Conservation (phyloP, 495 filamentous ascomycete species). For the Neurospora sp. region DNA sequence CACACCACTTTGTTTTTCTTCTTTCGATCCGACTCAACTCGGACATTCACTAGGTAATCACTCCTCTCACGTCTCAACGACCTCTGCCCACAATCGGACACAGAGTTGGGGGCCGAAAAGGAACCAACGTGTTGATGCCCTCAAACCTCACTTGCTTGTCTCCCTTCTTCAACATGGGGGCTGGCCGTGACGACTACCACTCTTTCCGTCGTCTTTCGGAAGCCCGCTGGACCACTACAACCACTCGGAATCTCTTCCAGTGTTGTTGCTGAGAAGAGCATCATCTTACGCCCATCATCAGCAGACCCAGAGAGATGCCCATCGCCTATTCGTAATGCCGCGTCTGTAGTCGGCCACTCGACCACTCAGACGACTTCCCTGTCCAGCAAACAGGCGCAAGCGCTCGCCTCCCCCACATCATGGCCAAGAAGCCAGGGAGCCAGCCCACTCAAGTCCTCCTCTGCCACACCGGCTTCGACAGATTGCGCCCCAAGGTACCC, state of each 20-base stretch:
- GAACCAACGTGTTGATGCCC: neutral
- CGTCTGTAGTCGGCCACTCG: neutral
- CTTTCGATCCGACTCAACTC: neutral
- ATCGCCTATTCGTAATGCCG: neutral
- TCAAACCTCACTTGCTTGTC: neutral
- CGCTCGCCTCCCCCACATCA: conserved; percentile 17
- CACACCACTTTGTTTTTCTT: neutral
- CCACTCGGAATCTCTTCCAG: neutral
- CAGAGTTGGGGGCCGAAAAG: conserved; percentile 7
- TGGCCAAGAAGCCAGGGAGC: neutral
- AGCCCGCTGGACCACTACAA: neutral
- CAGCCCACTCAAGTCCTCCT: neutral
- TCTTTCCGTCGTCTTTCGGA: neutral
- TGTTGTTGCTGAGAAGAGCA: neutral
- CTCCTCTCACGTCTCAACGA: neutral
- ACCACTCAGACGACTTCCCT: conserved; percentile 2
- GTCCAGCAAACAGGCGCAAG: conserved; percentile 11
- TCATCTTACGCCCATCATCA: neutral
- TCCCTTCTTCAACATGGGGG: neutral
- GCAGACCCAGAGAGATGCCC: neutral
- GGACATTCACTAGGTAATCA: neutral
- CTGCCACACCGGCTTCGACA: neutral
- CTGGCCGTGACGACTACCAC: neutral
- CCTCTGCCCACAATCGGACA: neutral
- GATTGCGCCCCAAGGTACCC: neutral